Conservation (phyloP, 169 alveolate species). For the Plasmodium blacklocki region DNA sequence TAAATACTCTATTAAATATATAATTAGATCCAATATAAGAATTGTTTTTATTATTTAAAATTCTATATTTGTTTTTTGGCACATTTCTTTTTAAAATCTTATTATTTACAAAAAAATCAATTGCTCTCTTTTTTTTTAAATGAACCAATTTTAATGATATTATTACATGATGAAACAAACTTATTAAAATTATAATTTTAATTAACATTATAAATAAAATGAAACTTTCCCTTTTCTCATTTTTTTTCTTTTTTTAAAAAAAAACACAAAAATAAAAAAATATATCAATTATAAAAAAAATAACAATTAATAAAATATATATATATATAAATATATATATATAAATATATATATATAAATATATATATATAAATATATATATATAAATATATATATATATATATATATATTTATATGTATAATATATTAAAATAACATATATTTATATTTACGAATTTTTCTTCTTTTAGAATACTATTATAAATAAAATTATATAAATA, state of each 20-base stretch:
- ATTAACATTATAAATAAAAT: not conserved
- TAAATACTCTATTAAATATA: conserved; percentile 42
- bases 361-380: no score
- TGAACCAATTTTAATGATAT: not conserved
- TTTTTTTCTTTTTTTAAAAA: conserved; percentile 3
- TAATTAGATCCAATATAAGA: conserved; percentile 41
- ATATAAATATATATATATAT: no score
- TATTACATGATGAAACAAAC: not conserved
- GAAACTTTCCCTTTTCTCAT: not conserved
- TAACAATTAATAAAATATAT: no score
- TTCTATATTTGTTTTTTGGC: not conserved
- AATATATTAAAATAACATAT: no score
- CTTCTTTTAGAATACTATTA: no score
- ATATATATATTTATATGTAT: no score
- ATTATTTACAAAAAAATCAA: not conserved
- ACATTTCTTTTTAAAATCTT: not conserved
- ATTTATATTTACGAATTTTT: no score
- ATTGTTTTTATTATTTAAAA: not conserved
- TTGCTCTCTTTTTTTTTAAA: not conserved
- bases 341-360: no score
- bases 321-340: no score
- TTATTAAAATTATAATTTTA: not conserved
- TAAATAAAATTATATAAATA: no score
- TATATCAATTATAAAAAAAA: no score
- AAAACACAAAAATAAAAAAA: not conserved